These are phyloP conservation scores for Fusarium buxicola DNA, from an alignment of 2,329 filamentous ascomycete species.

Conservation along the genomic window DNA sequence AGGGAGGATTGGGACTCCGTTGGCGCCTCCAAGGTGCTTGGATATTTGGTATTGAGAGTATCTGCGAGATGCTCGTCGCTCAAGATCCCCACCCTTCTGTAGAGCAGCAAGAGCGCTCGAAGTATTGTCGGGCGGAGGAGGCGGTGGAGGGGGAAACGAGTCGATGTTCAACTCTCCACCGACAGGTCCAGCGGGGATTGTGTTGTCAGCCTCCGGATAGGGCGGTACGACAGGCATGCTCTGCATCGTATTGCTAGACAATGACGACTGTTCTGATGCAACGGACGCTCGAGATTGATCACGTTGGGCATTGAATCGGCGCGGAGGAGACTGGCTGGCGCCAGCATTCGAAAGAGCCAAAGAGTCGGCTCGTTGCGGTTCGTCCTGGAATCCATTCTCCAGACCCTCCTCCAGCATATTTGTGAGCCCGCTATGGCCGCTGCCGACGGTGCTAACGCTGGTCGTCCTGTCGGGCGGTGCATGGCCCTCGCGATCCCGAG, in stretches of 20 bases:
- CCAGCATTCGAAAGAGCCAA: conserved; percentile 42
- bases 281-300: conserved; percentile 64
- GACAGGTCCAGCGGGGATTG: conserved; percentile 56
- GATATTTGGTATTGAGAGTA: conserved; percentile 98
- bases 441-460: conserved; percentile 69
- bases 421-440: conserved; percentile 66
- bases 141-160: conserved; percentile 77
- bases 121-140: conserved; percentile 76
- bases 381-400: conserved; percentile 62
- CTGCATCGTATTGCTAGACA: conserved; percentile 82
- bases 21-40: conserved; percentile 87
- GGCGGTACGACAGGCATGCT: conserved; percentile 80
- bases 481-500: conserved; percentile 64
- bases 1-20: conserved; percentile 87
- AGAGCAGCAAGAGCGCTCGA: conserved; percentile 91
- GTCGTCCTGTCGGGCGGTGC: conserved; percentile 62
- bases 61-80: conserved; percentile 89
- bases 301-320: conserved; percentile 59
- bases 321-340: conserved; percentile 56
- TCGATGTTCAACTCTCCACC: conserved; percentile 67
- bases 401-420: conserved; percentile 70
- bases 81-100: conserved; percentile 91
- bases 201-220: conserved; percentile 72
- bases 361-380: conserved; percentile 49
- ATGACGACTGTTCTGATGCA: conserved; percentile 71